Evolutionary conservation across 2,329 filamentous ascomycete species (phyloP), one percentile per base, ranked within the genome.

Genomic region (Dothistroma septosporum): DNA sequence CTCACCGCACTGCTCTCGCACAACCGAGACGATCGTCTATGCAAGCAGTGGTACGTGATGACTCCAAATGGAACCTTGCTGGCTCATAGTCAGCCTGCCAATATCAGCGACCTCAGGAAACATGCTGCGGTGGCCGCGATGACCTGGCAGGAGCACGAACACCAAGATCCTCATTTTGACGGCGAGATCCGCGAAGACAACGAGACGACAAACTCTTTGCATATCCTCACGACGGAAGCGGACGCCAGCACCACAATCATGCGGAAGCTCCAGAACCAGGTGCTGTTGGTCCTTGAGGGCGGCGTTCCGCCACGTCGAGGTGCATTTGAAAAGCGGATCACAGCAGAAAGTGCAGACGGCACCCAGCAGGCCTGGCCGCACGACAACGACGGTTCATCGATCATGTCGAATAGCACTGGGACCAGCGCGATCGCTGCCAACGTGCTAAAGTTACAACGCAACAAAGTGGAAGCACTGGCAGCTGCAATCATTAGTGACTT

Each of bases 1-100:
- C 68, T 80, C 55, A 77, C 72, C 61, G 76, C 77, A 63, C 69
- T 79, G 44, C 70, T 80, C 57, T 73, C 75, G 41, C 73, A 75
- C 58, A 79, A 80, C 68, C 74, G 74, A 48, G 74, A 79, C 60
- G 69, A 73, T 28, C 70, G 73, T 44, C 72, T 79, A 41, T 79
- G 76, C 67, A 75, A 75, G 33, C 74, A 74, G 47, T 77, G 76
- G 72, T 78, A 75, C 63, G 70, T 81, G 58, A 82, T 81, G 76
- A 81, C 79, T 32, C 78, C 78, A 22, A 81, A 80, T 65, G 80
- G 79, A 63, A 81, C 78, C 1, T 69, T 82, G 21, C 72, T 82
- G 55, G 79, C 80, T 48, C 80, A 81, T 68, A 80, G 76, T 19
- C 76, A 76, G 22, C 78, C 79, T 12, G 74, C 76, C n/a, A 75